Conservation (phyloP, 352 stramenopile genomes). For the Blastocystis hominis region DNA sequence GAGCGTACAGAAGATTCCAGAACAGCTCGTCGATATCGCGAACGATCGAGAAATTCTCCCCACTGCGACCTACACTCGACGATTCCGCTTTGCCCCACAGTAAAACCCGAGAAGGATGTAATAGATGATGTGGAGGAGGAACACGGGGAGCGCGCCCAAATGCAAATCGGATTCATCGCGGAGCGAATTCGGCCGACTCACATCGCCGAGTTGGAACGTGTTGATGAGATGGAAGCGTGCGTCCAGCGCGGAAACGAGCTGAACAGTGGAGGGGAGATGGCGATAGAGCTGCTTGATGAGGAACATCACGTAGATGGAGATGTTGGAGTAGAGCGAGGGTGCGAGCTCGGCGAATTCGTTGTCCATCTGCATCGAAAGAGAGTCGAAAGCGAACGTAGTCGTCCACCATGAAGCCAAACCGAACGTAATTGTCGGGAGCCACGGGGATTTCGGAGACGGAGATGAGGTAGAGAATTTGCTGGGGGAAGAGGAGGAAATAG, state of each 20-base stretch:
- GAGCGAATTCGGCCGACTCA: background rate
- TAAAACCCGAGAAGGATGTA: conserved; percentile 10
- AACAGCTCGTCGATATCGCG: background rate
- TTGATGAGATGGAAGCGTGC: conserved; percentile 17
- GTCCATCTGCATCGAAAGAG: background rate
- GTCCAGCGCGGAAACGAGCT: background rate
- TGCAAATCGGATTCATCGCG: background rate
- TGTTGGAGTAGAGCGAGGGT: background rate
- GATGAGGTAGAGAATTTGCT: conserved; percentile 2
- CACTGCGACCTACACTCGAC: background rate
- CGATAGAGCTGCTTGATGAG: background rate
- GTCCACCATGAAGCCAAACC: background rate
- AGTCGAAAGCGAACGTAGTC: background rate
- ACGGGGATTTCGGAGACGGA: background rate
- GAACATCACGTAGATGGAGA: conserved; percentile 14
- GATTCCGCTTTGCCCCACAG: background rate
- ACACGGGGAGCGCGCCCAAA: background rate
- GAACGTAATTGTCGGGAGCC: background rate
- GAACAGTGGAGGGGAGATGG: background rate
- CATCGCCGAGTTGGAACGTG: background rate
- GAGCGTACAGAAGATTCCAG: conserved; percentile 23
- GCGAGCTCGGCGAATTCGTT: background rate
- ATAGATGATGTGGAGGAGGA: background rate
- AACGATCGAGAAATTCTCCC: background rate
- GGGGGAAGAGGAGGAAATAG: background rate